Evolutionary conservation across 2,329 filamentous ascomycete species (phyloP), one percentile per base, ranked within the genome.

Genomic region (Aureobasidium lini): DNA sequence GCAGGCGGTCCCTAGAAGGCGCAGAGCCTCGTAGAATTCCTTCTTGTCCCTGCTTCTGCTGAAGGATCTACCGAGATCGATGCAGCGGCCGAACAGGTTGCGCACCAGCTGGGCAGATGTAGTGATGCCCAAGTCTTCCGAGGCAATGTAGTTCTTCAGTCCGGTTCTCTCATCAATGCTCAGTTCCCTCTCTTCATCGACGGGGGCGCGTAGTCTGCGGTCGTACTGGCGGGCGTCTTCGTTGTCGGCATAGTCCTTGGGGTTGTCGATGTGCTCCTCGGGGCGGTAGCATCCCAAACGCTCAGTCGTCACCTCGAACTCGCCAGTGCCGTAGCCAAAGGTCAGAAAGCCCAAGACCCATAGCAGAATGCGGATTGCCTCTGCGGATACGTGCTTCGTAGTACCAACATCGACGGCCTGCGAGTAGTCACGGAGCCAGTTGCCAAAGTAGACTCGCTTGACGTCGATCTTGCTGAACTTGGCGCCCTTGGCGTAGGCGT

Each of bases 71-170:
- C 77, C 77, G 59, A 75, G 79, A 63, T 79, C 76, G 46, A 80
- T 79, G 23, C 72, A 73, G 54, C 77, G 72, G 28, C 74, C 70
- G 49, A 80, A 77, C 16, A 74, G 76, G 65, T 68, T 69, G 60
- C 70, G 69, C 61, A 72, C 66, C 57, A 70, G 96, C 40, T 89
- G 92, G 7, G 89, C 79, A 63, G 91, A 96, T 18, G 94, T 99
- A 1, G 92, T 90, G 89, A 92, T 96, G 42, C 84, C 82, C 4
- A 91, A 90, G 13, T 76, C 78, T 71, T 97, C 93, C 68, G 96
- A 97, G 62, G 93, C 86, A 65, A 99, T 97, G 73, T 99, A 99
- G 72, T 97, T 97, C 75, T 97, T 99, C 93, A 99, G 96, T n/a
- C 92, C 92, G 1, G 89, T 94, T 18, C 68, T 65, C 4, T 66